Evolutionary conservation across 2,329 filamentous ascomycete genomes (phyloP), one percentile per base, ranked within the genome.

Genomic region (Phyllosticta ampelicida): DNA sequence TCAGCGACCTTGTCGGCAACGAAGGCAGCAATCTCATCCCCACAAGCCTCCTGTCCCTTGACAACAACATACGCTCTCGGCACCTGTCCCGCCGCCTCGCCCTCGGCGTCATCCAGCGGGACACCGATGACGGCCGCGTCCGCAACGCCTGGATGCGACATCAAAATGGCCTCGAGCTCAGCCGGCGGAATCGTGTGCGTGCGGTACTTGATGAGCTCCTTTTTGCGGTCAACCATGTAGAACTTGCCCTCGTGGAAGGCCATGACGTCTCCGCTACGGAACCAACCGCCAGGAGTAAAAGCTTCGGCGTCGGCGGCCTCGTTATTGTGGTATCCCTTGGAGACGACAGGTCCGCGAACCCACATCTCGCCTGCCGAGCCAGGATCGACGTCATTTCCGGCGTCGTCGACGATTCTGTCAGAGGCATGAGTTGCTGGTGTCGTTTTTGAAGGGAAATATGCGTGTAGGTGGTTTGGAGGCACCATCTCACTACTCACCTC

Each of bases 111-210:
- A 44, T 67, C 23, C 66, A 64, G 36, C 16, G 36, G 36, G 3
- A 76, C 67, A 5, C 74, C 75, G 49, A 78, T 75, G 20, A 79
- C 77, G 9, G 74, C 74, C 0, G 74, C 75, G 62, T 79, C 77
- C 1, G 67, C 61, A 3, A 79, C 68, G 2, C 66, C 60, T 1
- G 68, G 66, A 60, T 78, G 74, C 8, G 65, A 68, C 1, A 78
- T 56, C 0, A 79, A 65, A 29, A 76, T 53, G 1, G 70, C 74
- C 65, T 79, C 77, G 1, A 79, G 65, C 59, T 79, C 77, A 0
- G 76, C 75, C 0, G 77, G 77, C 9, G 77, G 73, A 16, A 79
- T 75, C 65, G 79, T 76, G 30, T 77, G 66, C 1, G 77, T 77
- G 62, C 78, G 77, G 56, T 77, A 77, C 62, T 78, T 78, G 64